These are phyloP conservation scores for Elongisporangium prolatum DNA, from an alignment of 352 stramenopile species.

Conservation along the genomic window DNA sequence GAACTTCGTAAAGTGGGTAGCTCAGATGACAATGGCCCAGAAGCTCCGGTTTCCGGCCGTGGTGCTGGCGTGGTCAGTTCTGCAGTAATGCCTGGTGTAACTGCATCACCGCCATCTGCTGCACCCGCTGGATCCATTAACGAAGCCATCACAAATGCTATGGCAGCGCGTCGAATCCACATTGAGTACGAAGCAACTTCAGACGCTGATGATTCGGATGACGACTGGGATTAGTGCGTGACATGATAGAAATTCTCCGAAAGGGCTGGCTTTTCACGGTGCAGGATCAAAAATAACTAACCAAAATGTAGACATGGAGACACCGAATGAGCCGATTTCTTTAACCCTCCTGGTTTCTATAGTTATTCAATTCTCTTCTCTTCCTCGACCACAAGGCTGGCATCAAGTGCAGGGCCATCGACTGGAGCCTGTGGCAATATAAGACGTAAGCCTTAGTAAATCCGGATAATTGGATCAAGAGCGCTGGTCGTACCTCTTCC, in stretches of 20 bases:
- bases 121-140: constrained; percentile 54
- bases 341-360: background rate
- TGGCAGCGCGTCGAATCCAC: constrained; percentile 72
- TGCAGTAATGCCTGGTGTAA: constrained; percentile 11
- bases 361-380: background rate
- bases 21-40: constrained; percentile 1
- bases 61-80: constrained; percentile 7
- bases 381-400: background rate
- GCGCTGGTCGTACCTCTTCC: constrained; percentile 41
- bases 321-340: background rate
- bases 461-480: no score
- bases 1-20: constrained; percentile 39
- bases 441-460: no score
- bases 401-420: background rate
- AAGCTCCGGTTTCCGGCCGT: background rate
- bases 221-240: constrained; percentile 64
- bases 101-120: constrained; percentile 19
- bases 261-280: background rate
- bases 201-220: constrained; percentile 59
- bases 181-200: constrained; percentile 76
- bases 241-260: background rate
- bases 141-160: constrained; percentile 79
- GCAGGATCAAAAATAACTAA: background rate
- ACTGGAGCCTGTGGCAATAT: constrained; percentile 14
- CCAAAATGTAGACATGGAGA: background rate